phyloP scores from a whole-genome alignment of 2,329 filamentous ascomycete genomes.

The Apiospora sp. region DNA sequence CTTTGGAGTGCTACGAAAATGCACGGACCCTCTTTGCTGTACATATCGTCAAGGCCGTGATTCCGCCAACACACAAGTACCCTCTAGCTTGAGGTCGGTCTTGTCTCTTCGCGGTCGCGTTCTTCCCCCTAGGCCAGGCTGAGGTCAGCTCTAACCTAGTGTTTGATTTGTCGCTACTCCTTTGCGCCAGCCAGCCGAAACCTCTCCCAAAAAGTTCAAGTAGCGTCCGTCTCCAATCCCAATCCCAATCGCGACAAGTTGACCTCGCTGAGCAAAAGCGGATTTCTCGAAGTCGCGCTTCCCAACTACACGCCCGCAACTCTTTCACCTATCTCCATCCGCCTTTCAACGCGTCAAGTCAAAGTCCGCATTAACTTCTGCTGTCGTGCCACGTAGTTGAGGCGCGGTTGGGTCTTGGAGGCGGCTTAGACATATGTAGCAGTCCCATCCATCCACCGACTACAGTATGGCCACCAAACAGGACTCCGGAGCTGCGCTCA shows the following conservation, averaged over 20 bases:
- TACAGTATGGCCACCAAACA: conserved; percentile 41
- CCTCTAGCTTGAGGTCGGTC: conserved; percentile 1
- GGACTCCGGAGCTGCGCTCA: conserved; percentile 38
- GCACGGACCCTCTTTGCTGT: neutral
- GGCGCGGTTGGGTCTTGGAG: conserved; percentile 21
- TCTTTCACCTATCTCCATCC: neutral
- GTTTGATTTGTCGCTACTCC: conserved; percentile 17
- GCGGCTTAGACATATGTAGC: conserved; percentile 31
- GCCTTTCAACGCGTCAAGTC: neutral
- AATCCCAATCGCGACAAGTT: conserved; percentile 9
- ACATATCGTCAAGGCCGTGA: neutral
- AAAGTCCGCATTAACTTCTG: neutral
- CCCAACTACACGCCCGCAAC: neutral
- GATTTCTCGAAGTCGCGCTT: conserved; percentile 14
- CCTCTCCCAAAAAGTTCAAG: conserved; percentile 24
- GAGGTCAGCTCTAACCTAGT: conserved; percentile 21
- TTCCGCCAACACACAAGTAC: neutral
- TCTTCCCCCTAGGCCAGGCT: conserved; percentile 16
- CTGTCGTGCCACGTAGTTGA: conserved; percentile 7
- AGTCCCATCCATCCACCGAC: conserved; percentile 20
- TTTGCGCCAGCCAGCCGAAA: conserved; percentile 22
- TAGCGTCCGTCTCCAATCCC: conserved; percentile 17
- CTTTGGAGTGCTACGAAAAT: neutral
- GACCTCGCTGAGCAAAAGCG: conserved; percentile 9
- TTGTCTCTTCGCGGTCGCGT: conserved; percentile 20